Evolutionary conservation across 768 basidiomycete species (phyloP).

Genomic region (Leccinum boreale): DNA sequence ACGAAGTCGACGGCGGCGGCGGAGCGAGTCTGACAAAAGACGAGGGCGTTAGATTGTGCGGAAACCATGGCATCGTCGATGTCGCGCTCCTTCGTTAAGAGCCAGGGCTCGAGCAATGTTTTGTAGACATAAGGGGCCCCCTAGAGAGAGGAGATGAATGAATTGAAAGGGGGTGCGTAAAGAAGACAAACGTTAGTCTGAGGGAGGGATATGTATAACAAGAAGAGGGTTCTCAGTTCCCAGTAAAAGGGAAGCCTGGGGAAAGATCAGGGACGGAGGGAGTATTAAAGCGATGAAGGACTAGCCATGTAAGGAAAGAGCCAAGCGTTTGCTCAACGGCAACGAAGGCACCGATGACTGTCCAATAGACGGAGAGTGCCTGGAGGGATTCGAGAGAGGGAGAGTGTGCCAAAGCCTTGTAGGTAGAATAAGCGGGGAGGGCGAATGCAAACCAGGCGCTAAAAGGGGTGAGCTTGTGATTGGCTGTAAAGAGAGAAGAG

Average conservation of each 20-base stretch:
- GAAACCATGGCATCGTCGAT: conserved; percentile 58
- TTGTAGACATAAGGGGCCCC: conserved; percentile 67
- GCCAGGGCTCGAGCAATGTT: conserved; percentile 59
- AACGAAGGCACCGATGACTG: conserved; percentile 55
- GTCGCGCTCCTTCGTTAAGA: conserved; percentile 52
- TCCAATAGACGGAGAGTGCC: conserved; percentile 62
- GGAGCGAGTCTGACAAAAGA: conserved; percentile 55
- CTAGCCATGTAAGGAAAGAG: conserved; percentile 65
- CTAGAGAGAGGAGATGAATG: conserved; percentile 33
- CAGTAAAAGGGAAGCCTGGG: conserved; percentile 76
- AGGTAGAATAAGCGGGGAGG: conserved; percentile 61
- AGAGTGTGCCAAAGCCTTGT: conserved; percentile 59
- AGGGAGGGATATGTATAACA: conserved; percentile 66
- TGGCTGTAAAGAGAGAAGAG: no score
- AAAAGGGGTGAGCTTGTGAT: background rate
- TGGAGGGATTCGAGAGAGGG: conserved; percentile 54
- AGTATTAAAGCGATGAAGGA: background rate
- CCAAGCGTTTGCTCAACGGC: conserved; percentile 63
- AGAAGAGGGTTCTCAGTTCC: conserved; percentile 65
- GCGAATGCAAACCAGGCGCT: conserved; percentile 74
- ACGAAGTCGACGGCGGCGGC: conserved; percentile 46
- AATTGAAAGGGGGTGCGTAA: background rate
- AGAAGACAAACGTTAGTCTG: conserved; percentile 55
- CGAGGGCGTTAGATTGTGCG: conserved; percentile 49
- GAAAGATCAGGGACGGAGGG: conserved; percentile 10